phyloP scores from a whole-genome alignment of 176 grass and related monocot species.

The Avena sativa region DNA sequence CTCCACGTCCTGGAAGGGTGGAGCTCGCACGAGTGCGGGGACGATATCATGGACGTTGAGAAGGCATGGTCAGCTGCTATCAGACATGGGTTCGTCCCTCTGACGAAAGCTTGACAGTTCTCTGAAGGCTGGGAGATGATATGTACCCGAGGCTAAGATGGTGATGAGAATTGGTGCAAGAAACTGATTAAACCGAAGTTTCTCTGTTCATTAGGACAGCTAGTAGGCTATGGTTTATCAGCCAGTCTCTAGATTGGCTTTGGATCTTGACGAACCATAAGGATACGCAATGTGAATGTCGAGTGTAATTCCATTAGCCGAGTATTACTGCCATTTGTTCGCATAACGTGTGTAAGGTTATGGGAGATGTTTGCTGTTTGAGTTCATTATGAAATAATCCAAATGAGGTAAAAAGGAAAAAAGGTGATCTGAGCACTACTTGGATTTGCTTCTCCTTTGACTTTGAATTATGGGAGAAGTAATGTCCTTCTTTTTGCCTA shows the following conservation, averaged over 20 bases:
- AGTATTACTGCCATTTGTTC: not conserved
- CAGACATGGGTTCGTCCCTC: conserved; percentile 70
- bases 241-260: not conserved
- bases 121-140: not conserved
- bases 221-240: not conserved
- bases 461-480: not conserved
- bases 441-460: not conserved
- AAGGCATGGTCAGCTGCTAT: conserved; percentile 72
- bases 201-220: not conserved
- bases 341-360: conserved; percentile 4
- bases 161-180: not conserved
- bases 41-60: conserved; percentile 60
- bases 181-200: not conserved
- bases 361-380: not conserved
- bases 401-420: not conserved
- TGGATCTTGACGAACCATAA: not conserved
- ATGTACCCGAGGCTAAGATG: not conserved
- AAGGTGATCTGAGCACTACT: not conserved
- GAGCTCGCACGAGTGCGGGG: conserved; percentile 74
- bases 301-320: conserved; percentile 1
- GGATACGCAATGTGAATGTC: not conserved
- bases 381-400: not conserved
- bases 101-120: conserved; percentile 39
- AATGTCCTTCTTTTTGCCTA: not conserved
- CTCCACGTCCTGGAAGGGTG: conserved; percentile 76